phyloP scores from a whole-genome alignment of 2,329 filamentous ascomycete genomes.

The Fusarium pininemorale region DNA sequence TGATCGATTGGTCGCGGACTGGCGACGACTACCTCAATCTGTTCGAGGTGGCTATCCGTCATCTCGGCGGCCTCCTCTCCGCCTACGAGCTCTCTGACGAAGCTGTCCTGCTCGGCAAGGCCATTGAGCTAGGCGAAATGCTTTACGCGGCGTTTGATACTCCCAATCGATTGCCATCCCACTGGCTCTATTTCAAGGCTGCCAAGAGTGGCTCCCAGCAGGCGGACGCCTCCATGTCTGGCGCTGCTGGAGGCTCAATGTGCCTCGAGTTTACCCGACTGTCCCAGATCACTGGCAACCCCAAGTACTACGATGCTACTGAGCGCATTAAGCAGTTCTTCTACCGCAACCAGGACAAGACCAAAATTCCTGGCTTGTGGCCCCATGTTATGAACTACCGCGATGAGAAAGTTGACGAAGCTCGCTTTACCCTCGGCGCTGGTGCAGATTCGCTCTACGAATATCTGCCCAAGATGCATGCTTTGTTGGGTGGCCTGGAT shows the following conservation, averaged over 20 bases:
- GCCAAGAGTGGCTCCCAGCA: conserved; percentile 51
- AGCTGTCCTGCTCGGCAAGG: conserved; percentile 58
- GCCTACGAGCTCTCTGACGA: conserved; percentile 63
- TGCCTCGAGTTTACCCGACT: conserved; percentile 79
- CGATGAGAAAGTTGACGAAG: conserved; percentile 56
- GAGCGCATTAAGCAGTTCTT: conserved; percentile 77
- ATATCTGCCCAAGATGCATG: conserved; percentile 67
- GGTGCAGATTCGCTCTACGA: conserved; percentile 64
- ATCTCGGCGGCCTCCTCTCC: conserved; percentile 61
- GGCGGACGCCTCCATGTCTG: conserved; percentile 50
- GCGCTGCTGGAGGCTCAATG: conserved; percentile 68
- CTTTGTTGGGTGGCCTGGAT: conserved; percentile 72
- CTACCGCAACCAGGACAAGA: conserved; percentile 70
- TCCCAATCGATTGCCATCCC: conserved; percentile 61
- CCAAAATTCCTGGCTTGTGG: conserved; percentile 77
- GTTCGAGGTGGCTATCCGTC: conserved; percentile 71
- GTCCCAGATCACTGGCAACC: conserved; percentile 75
- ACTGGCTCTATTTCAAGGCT: conserved; percentile 55
- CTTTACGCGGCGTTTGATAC: conserved; percentile 65
- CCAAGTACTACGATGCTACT: conserved; percentile 80
- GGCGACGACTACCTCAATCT: conserved; percentile 58
- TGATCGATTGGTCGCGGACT: conserved; percentile 65
- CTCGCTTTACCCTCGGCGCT: conserved; percentile 56
- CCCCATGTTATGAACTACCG: conserved; percentile 70
- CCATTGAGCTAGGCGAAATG: conserved; percentile 62